Conservation (phyloP, 2,329 filamentous ascomycete genomes). For the Venturia aucupariae region DNA sequence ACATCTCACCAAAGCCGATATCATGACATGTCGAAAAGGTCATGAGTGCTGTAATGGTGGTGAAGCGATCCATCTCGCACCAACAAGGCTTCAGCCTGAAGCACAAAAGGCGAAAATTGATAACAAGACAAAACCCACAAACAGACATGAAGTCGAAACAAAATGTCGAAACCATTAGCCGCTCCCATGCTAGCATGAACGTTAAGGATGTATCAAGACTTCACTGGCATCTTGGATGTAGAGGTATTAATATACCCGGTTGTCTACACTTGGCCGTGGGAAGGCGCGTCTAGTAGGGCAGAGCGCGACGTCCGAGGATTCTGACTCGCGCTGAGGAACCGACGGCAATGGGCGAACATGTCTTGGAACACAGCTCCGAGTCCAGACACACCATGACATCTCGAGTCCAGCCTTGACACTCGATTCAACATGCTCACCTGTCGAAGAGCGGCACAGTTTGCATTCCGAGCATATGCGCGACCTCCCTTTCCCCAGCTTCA, state of each 20-base stretch:
- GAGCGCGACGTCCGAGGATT: not conserved
- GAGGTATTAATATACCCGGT: too few relatives aligned
- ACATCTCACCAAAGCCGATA: too few relatives aligned
- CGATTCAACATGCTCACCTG: not conserved
- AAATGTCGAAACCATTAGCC: not conserved
- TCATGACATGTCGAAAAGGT: too few relatives aligned
- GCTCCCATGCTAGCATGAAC: not conserved
- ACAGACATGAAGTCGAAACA: not conserved
- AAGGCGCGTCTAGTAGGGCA: not conserved
- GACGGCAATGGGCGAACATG: not conserved
- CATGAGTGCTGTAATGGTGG: too few relatives aligned
- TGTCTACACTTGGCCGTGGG: not conserved
- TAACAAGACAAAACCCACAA: not conserved
- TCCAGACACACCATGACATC: not conserved
- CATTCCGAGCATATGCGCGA: not conserved
- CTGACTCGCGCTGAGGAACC: constrained; percentile 3
- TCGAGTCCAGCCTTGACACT: not conserved
- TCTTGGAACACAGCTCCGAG: too few relatives aligned
- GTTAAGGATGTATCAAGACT: constrained; percentile 1
- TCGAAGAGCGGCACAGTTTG: not conserved
- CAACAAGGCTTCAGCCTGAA: not conserved
- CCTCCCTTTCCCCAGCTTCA: not conserved
- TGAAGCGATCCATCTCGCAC: too few relatives aligned
- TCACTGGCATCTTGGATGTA: not conserved
- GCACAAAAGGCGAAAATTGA: not conserved